A percentile compares a stretch with the other conserved stretches of the same genome.
These are phyloP conservation scores for Aspergillus unguis DNA, from an alignment of 2,329 filamentous ascomycete species.

Conservation along the genomic window DNA sequence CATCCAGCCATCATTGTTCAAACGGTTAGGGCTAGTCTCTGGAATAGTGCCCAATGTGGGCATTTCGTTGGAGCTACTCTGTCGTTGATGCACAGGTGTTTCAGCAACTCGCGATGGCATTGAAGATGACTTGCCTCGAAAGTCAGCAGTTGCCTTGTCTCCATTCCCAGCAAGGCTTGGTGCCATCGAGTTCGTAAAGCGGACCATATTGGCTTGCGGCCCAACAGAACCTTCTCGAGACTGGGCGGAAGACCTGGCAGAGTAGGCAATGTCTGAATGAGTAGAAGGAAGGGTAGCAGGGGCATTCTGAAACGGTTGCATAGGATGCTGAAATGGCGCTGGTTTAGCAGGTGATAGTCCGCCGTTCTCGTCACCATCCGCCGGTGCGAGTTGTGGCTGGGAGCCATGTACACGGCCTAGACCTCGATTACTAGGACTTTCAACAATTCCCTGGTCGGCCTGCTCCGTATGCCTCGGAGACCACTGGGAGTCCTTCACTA, in stretches of 20 bases:
- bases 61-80: conserved; percentile 23
- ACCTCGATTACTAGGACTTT: not conserved
- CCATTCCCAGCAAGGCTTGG: conserved; percentile 7
- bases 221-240: conserved; percentile 8
- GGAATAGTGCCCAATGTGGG: conserved; percentile 35
- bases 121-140: conserved; percentile 33
- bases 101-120: conserved; percentile 41
- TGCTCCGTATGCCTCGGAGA: conserved; percentile 24
- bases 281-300: conserved; percentile 3
- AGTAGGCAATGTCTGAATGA: conserved; percentile 11
- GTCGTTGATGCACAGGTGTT: conserved; percentile 35
- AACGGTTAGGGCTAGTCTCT: conserved; percentile 36
- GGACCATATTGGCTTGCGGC: conserved; percentile 7
- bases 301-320: conserved; percentile 15
- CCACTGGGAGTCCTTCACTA: conserved; percentile 38
- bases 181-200: conserved; percentile 17
- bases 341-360: conserved; percentile 18
- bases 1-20: conserved; percentile 23
- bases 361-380: conserved; percentile 13
- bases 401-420: not conserved
- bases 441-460: not conserved
- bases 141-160: conserved; percentile 12
- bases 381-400: conserved; percentile 10
- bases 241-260: conserved; percentile 9
- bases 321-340: conserved; percentile 22